Conservation (phyloP, 331 rosid species). For the Malus hybrid region DNA sequence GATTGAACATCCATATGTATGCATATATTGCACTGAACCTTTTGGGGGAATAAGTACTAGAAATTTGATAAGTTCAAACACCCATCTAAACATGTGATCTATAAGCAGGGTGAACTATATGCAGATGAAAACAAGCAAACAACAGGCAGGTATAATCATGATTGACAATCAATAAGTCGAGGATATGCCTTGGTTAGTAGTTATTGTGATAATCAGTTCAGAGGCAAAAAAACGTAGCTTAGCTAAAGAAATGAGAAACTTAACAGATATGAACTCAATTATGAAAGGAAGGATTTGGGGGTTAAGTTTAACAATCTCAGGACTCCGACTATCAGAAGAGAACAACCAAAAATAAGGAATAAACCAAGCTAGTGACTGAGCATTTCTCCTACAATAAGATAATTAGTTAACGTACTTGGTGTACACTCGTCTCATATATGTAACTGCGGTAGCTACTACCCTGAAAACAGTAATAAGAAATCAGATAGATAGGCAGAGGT, state of each 20-base stretch:
- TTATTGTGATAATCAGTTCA: neutral
- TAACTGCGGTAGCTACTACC: conserved; percentile 90
- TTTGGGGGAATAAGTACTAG: neutral
- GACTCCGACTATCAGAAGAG: neutral
- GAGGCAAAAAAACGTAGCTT: neutral
- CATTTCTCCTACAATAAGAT: neutral
- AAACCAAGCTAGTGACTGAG: conserved; percentile 1
- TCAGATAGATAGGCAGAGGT: neutral
- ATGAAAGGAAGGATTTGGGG: neutral
- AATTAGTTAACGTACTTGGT: conserved; percentile 47
- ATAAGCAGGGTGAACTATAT: neutral
- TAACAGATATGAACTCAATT: neutral
- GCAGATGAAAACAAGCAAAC: neutral
- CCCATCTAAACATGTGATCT: too few species aligned
- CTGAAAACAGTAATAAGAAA: conserved; percentile 40
- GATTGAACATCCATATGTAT: neutral
- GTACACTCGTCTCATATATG: conserved; percentile 96
- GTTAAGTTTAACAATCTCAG: neutral
- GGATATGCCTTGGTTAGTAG: neutral
- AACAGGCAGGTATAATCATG: neutral
- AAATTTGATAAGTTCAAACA: neutral
- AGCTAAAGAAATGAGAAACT: neutral
- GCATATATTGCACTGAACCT: neutral
- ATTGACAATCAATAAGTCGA: neutral
- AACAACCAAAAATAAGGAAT: neutral